phyloP scores from a whole-genome alignment of 164 flowering plant species.

The Piper longum region DNA sequence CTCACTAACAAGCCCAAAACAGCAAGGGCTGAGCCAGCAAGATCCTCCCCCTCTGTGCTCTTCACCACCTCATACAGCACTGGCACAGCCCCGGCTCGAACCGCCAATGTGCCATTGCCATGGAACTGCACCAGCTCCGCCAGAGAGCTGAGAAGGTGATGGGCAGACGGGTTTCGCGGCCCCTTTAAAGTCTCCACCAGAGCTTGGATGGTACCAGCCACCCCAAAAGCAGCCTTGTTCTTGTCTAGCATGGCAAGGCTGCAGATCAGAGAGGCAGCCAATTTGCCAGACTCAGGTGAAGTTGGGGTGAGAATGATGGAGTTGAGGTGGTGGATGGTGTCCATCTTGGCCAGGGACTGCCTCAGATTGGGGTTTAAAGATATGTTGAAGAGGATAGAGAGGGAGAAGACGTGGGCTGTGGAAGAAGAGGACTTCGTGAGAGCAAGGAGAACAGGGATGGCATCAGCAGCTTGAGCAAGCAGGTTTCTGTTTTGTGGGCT shows the following conservation, averaged over 20 bases:
- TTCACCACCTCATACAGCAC: conserved; percentile 25
- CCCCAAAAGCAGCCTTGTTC: conserved; percentile 64
- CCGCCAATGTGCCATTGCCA: conserved; percentile 58
- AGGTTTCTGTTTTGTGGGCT: conserved; percentile 39
- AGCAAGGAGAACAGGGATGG: conserved; percentile 19
- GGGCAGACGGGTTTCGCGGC: conserved; percentile 16
- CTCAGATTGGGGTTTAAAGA: conserved; percentile 50
- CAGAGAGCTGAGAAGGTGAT: conserved; percentile 50
- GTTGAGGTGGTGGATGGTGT: conserved; percentile 43
- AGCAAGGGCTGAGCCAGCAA: conserved; percentile 38
- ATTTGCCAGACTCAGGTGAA: conserved; percentile 25
- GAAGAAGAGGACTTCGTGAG: conserved; percentile 21
- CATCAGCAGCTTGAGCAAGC: conserved; percentile 37
- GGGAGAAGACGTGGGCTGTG: conserved; percentile 24
- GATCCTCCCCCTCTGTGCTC: conserved; percentile 28
- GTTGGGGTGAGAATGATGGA: conserved; percentile 18
- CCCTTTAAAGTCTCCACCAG: conserved; percentile 28
- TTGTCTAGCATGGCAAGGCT: conserved; percentile 66
- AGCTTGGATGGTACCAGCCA: conserved; percentile 43
- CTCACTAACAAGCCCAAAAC: conserved; percentile 40
- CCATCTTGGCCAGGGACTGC: conserved; percentile 30
- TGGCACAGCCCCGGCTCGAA: conserved; percentile 37
- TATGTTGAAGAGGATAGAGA: conserved; percentile 55
- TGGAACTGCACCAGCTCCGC: conserved; percentile 66
- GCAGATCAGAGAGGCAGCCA: conserved; percentile 45